Percentiles rank a stretch among this genome's conserved stretches.
phyloP scores from a whole-genome alignment of 306 rosid genomes.

The Glycyrrhiza uralensis region DNA sequence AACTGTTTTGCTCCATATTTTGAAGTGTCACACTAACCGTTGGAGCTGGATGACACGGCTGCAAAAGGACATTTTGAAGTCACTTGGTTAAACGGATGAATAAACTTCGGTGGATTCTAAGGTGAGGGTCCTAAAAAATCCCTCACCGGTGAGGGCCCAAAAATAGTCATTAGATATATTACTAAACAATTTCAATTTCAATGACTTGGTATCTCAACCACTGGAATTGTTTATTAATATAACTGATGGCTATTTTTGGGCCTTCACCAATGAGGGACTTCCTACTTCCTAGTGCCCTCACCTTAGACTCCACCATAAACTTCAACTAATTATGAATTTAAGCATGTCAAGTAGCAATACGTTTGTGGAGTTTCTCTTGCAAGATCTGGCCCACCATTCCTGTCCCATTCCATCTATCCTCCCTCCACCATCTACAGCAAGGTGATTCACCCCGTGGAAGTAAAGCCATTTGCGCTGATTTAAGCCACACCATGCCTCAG shows the following conservation, averaged over 20 bases:
- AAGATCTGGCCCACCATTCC: slow-evolving; percentile 89
- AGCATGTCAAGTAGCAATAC: slow-evolving; percentile 41
- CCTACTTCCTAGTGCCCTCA: too few species aligned
- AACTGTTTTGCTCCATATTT: slow-evolving; percentile 26
- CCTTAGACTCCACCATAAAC: too few species aligned
- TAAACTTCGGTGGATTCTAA: too few species aligned
- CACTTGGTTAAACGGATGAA: slow-evolving; percentile 26
- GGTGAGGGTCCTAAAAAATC: too few species aligned
- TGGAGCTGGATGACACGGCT: slow-evolving; percentile 85
- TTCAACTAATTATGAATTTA: slow-evolving; percentile 26
- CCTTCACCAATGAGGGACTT: too few species aligned
- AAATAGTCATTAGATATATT: too few species aligned
- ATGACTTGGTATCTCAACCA: too few species aligned
- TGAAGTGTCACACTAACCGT: slow-evolving; percentile 66
- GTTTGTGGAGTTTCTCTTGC: slow-evolving; percentile 66
- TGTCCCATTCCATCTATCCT: slow-evolving; percentile 78
- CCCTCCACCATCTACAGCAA: slow-evolving; percentile 81
- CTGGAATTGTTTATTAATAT: too few species aligned
- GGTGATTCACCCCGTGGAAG: slow-evolving; percentile 65
- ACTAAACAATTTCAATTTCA: too few species aligned
- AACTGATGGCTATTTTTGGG: too few species aligned
- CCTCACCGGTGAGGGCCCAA: too few species aligned
- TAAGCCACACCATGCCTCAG: slow-evolving; percentile 59
- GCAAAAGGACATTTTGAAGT: slow-evolving; percentile 40
- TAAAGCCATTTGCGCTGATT: slow-evolving; percentile 71